These are phyloP conservation scores for Fusarium torulosum DNA, from an alignment of 2,329 filamentous ascomycete genomes.

Conservation along the genomic window DNA sequence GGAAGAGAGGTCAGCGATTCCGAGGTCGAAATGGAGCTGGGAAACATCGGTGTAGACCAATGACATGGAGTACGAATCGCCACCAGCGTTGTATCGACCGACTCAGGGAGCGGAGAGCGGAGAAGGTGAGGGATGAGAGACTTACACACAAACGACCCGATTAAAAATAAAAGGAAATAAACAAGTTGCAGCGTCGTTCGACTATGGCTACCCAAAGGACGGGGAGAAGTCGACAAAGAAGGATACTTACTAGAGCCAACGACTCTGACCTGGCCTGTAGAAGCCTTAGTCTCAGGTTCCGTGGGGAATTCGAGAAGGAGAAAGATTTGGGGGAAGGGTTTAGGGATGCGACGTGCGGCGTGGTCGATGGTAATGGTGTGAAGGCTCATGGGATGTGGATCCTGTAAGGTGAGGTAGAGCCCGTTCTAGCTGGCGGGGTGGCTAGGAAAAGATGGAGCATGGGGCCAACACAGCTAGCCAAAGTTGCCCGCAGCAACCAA, in stretches of 20 bases:
- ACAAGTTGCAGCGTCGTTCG: conserved; percentile 20
- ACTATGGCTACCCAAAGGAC: conserved; percentile 15
- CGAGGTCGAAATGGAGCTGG: conserved; percentile 20
- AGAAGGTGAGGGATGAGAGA: conserved; percentile 20
- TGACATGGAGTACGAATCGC: conserved; percentile 51
- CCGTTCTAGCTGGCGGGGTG: conserved; percentile 18
- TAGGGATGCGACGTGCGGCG: conserved; percentile 38
- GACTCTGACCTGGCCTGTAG: conserved; percentile 31
- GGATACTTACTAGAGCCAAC: conserved; percentile 28
- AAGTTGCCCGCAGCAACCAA: conserved; percentile 48
- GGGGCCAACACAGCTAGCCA: conserved; percentile 30
- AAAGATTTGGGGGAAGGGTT: conserved; percentile 42
- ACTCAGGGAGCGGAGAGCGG: conserved; percentile 32
- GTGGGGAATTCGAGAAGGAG: conserved; percentile 36
- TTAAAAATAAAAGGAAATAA: conserved; percentile 24
- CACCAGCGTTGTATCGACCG: conserved; percentile 44
- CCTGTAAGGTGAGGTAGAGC: conserved; percentile 22
- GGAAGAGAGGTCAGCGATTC: conserved; percentile 37
- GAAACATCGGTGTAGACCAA: conserved; percentile 37
- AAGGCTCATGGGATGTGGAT: conserved; percentile 36
- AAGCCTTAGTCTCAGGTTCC: conserved; percentile 25
- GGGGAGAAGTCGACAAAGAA: conserved; percentile 13
- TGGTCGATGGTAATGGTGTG: conserved; percentile 34
- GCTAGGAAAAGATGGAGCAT: conserved; percentile 14
- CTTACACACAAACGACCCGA: conserved; percentile 43